Percentiles rank a stretch among this genome's conserved stretches.
phyloP scores from a whole-genome alignment of 2,329 filamentous ascomycete genomes.

The Ophiocordyceps robertsii region DNA sequence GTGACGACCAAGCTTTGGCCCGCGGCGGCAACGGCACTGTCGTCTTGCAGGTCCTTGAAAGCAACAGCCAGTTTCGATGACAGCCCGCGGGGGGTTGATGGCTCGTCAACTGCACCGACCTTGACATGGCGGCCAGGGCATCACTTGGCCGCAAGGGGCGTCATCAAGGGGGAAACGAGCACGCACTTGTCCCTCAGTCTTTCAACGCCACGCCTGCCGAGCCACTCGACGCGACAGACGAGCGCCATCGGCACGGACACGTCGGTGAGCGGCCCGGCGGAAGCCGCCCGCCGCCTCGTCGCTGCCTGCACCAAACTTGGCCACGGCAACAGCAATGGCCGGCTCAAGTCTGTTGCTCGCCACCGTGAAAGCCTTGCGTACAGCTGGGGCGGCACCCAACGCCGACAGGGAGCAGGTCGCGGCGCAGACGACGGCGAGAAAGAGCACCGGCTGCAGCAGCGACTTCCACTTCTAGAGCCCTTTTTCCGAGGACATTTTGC shows the following conservation, averaged over 20 bases:
- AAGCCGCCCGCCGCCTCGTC: constrained; percentile 71
- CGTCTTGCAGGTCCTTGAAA: constrained; percentile 20
- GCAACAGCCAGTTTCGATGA: neutral
- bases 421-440: constrained; percentile 65
- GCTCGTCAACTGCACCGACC: too few species aligned
- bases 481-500: too few species aligned
- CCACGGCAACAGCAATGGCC: constrained; percentile 77
- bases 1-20: constrained; percentile 15
- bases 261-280: constrained; percentile 75
- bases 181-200: too few species aligned
- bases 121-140: too few species aligned
- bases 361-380: constrained; percentile 78
- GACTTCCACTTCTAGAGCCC: too few species aligned
- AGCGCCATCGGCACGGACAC: constrained; percentile 68
- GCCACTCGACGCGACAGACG: constrained; percentile 58
- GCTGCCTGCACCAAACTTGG: constrained; percentile 64
- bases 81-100: neutral
- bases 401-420: too few species aligned
- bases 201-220: constrained; percentile 42
- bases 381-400: constrained; percentile 58
- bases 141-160: too few species aligned
- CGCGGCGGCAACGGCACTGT: constrained; percentile 13
- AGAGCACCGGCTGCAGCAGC: too few species aligned
- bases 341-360: constrained; percentile 91
- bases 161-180: too few species aligned